A percentile compares a stretch with the other conserved stretches of the same genome.
Evolutionary conservation across 1,284 basidiomycete genomes (phyloP).

Genomic region (Melampsora larici-populina): DNA sequence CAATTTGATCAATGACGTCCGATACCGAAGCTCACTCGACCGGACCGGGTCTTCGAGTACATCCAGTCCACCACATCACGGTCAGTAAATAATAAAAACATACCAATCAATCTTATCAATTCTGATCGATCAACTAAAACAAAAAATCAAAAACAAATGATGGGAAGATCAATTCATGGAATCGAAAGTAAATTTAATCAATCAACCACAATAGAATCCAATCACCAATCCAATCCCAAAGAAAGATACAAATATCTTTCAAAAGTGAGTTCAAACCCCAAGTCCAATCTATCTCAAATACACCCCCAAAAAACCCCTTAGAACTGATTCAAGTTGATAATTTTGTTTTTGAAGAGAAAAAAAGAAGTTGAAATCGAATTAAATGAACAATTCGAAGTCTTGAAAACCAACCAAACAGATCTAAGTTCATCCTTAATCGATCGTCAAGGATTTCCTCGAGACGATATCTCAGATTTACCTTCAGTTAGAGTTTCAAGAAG

Average conservation of each 20-base stretch:
- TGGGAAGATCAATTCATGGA: neutral
- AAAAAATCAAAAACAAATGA: too few relatives aligned
- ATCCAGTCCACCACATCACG: too few relatives aligned
- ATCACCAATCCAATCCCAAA: neutral
- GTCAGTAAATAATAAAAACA: too few relatives aligned
- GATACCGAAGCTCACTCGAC: too few relatives aligned
- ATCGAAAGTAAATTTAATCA: too few relatives aligned
- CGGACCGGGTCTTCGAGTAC: too few relatives aligned
- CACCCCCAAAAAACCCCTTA: neutral
- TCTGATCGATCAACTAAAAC: too few relatives aligned
- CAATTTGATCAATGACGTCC: too few relatives aligned
- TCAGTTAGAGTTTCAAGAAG: constrained; percentile 26
- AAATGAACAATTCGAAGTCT: constrained; percentile 3
- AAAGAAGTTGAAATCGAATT: constrained; percentile 7
- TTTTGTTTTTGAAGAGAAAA: constrained; percentile 5
- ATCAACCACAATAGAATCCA: neutral
- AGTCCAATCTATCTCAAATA: neutral
- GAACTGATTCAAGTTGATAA: neutral
- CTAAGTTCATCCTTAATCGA: constrained; percentile 24
- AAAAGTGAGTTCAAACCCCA: neutral
- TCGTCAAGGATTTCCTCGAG: constrained; percentile 25
- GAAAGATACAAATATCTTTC: neutral
- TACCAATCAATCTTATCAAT: too few relatives aligned
- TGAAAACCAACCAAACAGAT: constrained; percentile 13
- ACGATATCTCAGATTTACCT: constrained; percentile 32